These are phyloP conservation scores for Naganishia vishniacii DNA, from an alignment of 768 basidiomycete species.

Conservation along the genomic window DNA sequence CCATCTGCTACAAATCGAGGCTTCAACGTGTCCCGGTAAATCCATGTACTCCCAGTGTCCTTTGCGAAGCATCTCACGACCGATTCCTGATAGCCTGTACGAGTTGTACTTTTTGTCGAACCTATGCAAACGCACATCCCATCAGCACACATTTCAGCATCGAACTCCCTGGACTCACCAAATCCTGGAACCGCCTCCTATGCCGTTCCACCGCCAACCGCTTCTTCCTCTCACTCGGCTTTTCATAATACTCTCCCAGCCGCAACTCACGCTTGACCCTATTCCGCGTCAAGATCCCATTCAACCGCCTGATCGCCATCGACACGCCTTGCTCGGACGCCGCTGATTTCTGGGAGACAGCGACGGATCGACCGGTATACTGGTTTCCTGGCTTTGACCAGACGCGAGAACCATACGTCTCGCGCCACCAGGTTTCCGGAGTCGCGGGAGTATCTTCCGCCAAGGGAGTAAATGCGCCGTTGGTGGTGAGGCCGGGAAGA, in stretches of 20 bases:
- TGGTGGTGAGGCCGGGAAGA: not conserved
- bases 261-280: conserved; percentile 31
- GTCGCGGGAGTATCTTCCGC: not conserved
- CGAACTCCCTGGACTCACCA: no score
- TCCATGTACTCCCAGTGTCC: no score
- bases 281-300: conserved; percentile 26
- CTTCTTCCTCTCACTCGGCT: conserved; percentile 34
- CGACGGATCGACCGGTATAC: conserved; percentile 22
- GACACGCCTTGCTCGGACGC: not conserved
- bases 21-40: no score
- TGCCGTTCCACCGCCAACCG: conserved; percentile 34
- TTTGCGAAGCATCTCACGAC: not conserved
- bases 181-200: conserved; percentile 35
- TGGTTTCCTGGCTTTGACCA: conserved; percentile 22
- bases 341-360: not conserved
- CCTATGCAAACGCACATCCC: conserved; percentile 22
- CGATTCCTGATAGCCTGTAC: conserved; percentile 27
- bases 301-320: conserved; percentile 18
- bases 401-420: not conserved
- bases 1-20: no score
- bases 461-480: not conserved
- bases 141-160: no score
- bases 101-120: conserved; percentile 35
- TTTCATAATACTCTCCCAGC: conserved; percentile 34
- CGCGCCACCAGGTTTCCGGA: conserved; percentile 16